Evolutionary conservation across 495 filamentous ascomycete species (phyloP).

Genomic region (Hypoxylon fuscum): DNA sequence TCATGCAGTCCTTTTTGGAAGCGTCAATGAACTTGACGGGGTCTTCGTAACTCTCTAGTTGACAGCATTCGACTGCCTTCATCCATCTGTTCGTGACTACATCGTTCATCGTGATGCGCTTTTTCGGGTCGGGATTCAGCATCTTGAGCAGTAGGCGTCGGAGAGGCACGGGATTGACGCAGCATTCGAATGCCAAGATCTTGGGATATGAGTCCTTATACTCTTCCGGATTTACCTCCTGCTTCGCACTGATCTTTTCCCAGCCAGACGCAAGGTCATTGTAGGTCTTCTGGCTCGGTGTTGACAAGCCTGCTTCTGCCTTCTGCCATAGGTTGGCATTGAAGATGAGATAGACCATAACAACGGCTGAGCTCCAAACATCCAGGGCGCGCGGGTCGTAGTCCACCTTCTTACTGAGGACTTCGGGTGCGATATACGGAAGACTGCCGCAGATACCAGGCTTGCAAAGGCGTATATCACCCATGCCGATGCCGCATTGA

Average conservation of each 20-base stretch:
- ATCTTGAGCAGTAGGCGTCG: slow-evolving; percentile 74
- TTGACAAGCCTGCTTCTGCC: slow-evolving; percentile 55
- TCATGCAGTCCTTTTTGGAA: slow-evolving; percentile 57
- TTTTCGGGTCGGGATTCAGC: slow-evolving; percentile 75
- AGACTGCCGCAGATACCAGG: slow-evolving; percentile 79
- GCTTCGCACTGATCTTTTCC: slow-evolving; percentile 65
- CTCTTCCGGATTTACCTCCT: slow-evolving; percentile 55
- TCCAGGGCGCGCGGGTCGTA: slow-evolving; percentile 82
- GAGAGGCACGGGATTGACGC: slow-evolving; percentile 61
- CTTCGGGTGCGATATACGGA: slow-evolving; percentile 82
- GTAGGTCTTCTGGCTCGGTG: slow-evolving; percentile 55
- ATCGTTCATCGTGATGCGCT: slow-evolving; percentile 69
- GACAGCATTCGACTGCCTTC: slow-evolving; percentile 76
- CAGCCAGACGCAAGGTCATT: slow-evolving; percentile 68
- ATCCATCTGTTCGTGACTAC: slow-evolving; percentile 70
- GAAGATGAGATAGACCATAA: slow-evolving; percentile 73
- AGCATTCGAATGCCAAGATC: slow-evolving; percentile 57
- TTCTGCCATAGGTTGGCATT: slow-evolving; percentile 71
- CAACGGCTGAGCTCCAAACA: slow-evolving; percentile 81
- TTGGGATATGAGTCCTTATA: slow-evolving; percentile 62
- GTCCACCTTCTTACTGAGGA: slow-evolving; percentile 66
- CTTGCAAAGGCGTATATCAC: slow-evolving; percentile 69
- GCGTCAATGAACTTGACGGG: slow-evolving; percentile 60
- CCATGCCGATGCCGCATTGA: slow-evolving; percentile 72
- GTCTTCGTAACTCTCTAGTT: slow-evolving; percentile 66